Evolutionary conservation across 176 grass and related monocot species (phyloP).

Genomic region (Musa schizocarpa): DNA sequence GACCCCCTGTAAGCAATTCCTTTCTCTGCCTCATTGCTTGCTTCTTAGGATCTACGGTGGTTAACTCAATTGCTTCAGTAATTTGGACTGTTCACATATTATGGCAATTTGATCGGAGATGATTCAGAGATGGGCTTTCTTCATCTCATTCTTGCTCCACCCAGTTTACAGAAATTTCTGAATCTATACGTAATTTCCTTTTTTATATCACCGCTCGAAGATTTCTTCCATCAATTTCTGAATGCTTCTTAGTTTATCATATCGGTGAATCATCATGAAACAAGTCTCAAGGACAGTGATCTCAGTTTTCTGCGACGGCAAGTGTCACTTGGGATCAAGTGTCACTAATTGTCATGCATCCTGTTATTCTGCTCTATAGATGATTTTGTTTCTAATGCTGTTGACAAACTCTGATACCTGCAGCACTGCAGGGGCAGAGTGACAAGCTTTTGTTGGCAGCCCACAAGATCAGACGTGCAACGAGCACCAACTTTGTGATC

Average conservation of each 20-base stretch:
- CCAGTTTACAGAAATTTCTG: background rate
- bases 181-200: background rate
- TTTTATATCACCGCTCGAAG: background rate
- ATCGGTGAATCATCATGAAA: background rate
- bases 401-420: slow-evolving; percentile 16
- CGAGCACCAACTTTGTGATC: slow-evolving; percentile 74
- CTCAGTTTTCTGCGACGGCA: too few relatives aligned
- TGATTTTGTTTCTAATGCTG: background rate
- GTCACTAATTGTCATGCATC: background rate
- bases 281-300: background rate
- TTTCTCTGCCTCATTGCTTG: background rate
- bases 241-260: too few relatives aligned
- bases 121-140: background rate
- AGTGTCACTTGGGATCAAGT: too few relatives aligned
- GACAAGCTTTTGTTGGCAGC: slow-evolving; percentile 93
- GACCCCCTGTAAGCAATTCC: slow-evolving; percentile 65
- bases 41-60: background rate
- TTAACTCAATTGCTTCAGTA: too few relatives aligned
- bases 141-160: background rate
- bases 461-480: slow-evolving; percentile 67
- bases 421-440: slow-evolving; percentile 77
- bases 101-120: background rate
- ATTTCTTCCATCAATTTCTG: background rate
- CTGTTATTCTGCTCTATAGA: too few relatives aligned
- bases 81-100: too few relatives aligned